Percentiles rank a stretch among this genome's conserved stretches.
Evolutionary conservation across 129 eudicot species (phyloP).

Genomic region (Rutidosis leptorrhynchoides): DNA sequence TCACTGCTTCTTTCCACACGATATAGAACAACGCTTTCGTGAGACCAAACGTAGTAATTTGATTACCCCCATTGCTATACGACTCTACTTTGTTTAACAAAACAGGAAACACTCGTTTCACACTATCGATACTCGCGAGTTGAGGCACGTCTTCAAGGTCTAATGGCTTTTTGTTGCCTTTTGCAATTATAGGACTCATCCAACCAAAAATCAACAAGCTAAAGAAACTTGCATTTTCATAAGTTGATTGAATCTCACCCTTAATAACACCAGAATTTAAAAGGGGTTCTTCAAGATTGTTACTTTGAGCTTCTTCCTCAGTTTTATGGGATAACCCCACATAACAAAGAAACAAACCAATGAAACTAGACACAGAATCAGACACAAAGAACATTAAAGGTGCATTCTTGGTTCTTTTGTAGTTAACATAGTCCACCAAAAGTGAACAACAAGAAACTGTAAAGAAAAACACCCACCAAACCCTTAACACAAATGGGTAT

Average conservation of each 20-base stretch:
- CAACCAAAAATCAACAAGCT: constrained; percentile 71
- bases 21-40: constrained; percentile 60
- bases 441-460: constrained; percentile 56
- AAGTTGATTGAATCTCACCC: constrained; percentile 53
- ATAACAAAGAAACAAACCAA: constrained; percentile 55
- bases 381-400: constrained; percentile 44
- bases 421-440: constrained; percentile 48
- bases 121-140: constrained; percentile 55
- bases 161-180: constrained; percentile 62
- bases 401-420: constrained; percentile 26
- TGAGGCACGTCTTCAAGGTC: constrained; percentile 89
- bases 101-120: constrained; percentile 45
- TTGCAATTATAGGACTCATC: constrained; percentile 57
- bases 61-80: constrained; percentile 14
- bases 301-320: constrained; percentile 30
- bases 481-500: constrained; percentile 60
- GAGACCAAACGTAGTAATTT: constrained; percentile 59
- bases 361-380: constrained; percentile 47
- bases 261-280: constrained; percentile 45
- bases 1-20: constrained; percentile 58
- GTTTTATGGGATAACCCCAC: constrained; percentile 45
- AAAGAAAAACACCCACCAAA: constrained; percentile 73
- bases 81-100: constrained; percentile 46
- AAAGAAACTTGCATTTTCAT: constrained; percentile 49
- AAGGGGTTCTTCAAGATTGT: constrained; percentile 65